Conservation (phyloP, 805 yeast species). For the Monosporozyma aquatica region DNA sequence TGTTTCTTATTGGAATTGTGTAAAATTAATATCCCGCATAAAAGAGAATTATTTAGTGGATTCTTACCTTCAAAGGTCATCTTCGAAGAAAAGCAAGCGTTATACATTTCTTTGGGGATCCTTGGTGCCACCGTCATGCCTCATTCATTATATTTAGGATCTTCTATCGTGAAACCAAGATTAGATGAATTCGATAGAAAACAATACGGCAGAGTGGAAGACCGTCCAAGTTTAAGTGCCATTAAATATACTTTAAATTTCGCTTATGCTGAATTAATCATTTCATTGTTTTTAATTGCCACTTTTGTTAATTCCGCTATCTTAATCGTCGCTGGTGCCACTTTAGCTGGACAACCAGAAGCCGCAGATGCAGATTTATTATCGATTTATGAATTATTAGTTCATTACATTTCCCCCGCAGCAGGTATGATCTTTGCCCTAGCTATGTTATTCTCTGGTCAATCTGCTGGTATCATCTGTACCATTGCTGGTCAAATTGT, state of each 20-base stretch:
- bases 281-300: slow-evolving; percentile 79
- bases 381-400: slow-evolving; percentile 66
- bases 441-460: slow-evolving; percentile 85
- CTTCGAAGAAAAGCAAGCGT: slow-evolving; percentile 55
- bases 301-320: slow-evolving; percentile 89
- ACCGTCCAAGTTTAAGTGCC: slow-evolving; percentile 72
- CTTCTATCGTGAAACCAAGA: slow-evolving; percentile 81
- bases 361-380: slow-evolving; percentile 74
- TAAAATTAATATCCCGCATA: slow-evolving; percentile 46
- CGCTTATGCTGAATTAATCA: slow-evolving; percentile 73
- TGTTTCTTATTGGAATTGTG: slow-evolving; percentile 68
- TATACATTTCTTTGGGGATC: slow-evolving; percentile 72
- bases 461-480: slow-evolving; percentile 90
- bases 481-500: slow-evolving; percentile 93
- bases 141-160: slow-evolving; percentile 75
- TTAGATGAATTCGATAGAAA: slow-evolving; percentile 62
- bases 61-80: slow-evolving; percentile 60
- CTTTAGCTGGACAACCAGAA: slow-evolving; percentile 54
- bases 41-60: slow-evolving; percentile 49
- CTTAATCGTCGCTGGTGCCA: slow-evolving; percentile 84
- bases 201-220: slow-evolving; percentile 39
- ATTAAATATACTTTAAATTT: slow-evolving; percentile 69
- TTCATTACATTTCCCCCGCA: slow-evolving; percentile 63
- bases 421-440: slow-evolving; percentile 87
- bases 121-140: slow-evolving; percentile 96